Percentiles rank a stretch among this genome's conserved stretches.
phyloP scores from a whole-genome alignment of 1,284 basidiomycete genomes.

The Pseudozyma sp. region DNA sequence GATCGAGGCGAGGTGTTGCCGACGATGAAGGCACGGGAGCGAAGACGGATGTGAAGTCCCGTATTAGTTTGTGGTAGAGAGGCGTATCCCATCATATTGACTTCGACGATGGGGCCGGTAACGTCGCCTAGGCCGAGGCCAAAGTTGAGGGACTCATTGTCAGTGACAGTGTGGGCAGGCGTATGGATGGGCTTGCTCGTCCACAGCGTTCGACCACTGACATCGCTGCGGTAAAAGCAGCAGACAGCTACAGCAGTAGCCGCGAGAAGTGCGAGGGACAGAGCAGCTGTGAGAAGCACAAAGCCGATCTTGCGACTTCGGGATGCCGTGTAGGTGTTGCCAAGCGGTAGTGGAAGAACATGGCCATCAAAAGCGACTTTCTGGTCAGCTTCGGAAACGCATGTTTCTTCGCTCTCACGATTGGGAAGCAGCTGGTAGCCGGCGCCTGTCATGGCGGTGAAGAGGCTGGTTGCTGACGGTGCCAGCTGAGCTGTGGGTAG shows the following conservation, averaged over 20 bases:
- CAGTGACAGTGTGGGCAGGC: background rate
- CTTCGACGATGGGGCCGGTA: constrained; percentile 74
- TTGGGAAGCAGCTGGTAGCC: constrained; percentile 39
- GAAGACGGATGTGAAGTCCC: constrained; percentile 82
- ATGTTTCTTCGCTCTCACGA: constrained; percentile 42
- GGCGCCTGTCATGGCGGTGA: constrained; percentile 29
- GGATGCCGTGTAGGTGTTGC: background rate
- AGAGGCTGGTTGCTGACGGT: constrained; percentile 6
- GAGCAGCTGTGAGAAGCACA: constrained; percentile 24
- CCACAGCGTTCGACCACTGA: constrained; percentile 1
- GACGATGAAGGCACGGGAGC: constrained; percentile 81
- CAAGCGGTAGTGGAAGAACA: background rate
- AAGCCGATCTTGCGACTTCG: constrained; percentile 5
- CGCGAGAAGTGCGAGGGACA: constrained; percentile 21
- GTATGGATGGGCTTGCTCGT: constrained; percentile 4
- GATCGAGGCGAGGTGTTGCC: constrained; percentile 69
- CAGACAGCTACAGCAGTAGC: constrained; percentile 20
- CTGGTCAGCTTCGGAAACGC: constrained; percentile 12
- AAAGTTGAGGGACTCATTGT: constrained; percentile 29
- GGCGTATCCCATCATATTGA: constrained; percentile 78
- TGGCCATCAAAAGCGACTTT: constrained; percentile 12
- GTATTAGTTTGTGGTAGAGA: constrained; percentile 78
- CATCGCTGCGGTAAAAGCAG: constrained; percentile 19
- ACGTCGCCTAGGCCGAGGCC: constrained; percentile 78
- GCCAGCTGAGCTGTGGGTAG: constrained; percentile 7